Evolutionary conservation across 2,329 filamentous ascomycete species (phyloP), one percentile per base, ranked within the genome.

Genomic region (Xylariales sp.): DNA sequence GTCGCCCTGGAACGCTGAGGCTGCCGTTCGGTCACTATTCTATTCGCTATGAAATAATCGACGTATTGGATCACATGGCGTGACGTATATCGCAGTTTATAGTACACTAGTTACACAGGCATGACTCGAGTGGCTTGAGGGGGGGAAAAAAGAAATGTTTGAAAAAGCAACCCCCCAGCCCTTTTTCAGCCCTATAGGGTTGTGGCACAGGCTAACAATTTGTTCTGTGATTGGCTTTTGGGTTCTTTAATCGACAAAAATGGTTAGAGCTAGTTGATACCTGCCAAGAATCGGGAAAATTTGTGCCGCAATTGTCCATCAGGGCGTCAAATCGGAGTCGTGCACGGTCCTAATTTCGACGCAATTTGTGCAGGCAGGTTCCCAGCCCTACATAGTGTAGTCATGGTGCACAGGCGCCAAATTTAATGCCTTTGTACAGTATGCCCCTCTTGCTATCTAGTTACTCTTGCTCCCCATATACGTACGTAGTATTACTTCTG

Each of bases 121-220:
- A 45, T 65, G 62, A 53, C 36, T 63, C 48, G 48, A 52, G 62
- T 68, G 65, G 50, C 65, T 62, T 46, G 56, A 52, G 45, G n/a
- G 49, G 36, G 41, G 12, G 30, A 45, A 55, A 70, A 70, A 68
- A 61, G 52, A 63, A 68, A 61, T 53, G 55, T 48, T 63, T 49
- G 54, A 54, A 28, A 68, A 54, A 36, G 34, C 34, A 5, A 7
- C 16, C 53, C 59, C 65, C 65, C 57, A 68, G 55, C 65, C 65
- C 68, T 62, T 68, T 58, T 59, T 70, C 68, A 70, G 68, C 68
- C 68, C 68, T 70, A 70, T 70, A 70, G 68, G 68, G 65, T 68
- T 68, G 58, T 61, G 65, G 68, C 50, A 62, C 62, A 45, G 50
- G 50, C 64, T 69, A 67, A 39, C 52, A 6, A 23, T n/a, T 56